Conservation (phyloP, 352 stramenopile genomes). For the Phytophthora parvispora region DNA sequence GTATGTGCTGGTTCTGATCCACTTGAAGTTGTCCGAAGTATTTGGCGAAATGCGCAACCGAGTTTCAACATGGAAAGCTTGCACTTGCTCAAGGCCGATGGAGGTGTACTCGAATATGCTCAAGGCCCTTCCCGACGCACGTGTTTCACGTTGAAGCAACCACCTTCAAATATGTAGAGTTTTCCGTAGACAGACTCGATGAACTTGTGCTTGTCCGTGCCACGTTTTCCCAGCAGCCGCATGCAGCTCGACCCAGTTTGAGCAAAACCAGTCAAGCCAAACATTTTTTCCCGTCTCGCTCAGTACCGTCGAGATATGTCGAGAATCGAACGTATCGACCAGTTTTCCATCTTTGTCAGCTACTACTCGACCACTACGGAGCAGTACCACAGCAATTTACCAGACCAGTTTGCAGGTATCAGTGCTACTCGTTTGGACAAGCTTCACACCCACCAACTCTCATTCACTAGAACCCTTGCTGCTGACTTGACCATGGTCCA, state of each 20-base stretch:
- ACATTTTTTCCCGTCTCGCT: too few species aligned
- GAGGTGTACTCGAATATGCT: too few species aligned
- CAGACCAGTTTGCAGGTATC: conserved; percentile 13
- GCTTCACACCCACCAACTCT: background rate
- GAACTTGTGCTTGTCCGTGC: background rate
- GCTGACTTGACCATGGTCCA: background rate
- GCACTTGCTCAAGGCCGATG: too few species aligned
- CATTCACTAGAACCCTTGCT: too few species aligned
- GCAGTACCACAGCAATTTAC: conserved; percentile 8
- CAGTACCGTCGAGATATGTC: conserved; percentile 22
- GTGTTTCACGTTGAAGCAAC: too few species aligned
- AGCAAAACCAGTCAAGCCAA: background rate
- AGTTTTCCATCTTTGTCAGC: conserved; percentile 18
- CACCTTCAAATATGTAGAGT: background rate
- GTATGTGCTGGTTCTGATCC: too few species aligned
- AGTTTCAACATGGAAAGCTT: too few species aligned
- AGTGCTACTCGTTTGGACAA: background rate
- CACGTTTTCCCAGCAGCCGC: conserved; percentile 6
- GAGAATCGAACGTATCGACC: conserved; percentile 10
- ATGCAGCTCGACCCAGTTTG: background rate
- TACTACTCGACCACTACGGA: background rate
- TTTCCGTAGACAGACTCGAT: background rate
- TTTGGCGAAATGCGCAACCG: too few species aligned
- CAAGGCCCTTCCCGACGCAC: too few species aligned
- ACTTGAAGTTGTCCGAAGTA: too few species aligned